Evolutionary conservation across 2,329 filamentous ascomycete species (phyloP).

Genomic region (Lasiodiplodia gonubiensis): DNA sequence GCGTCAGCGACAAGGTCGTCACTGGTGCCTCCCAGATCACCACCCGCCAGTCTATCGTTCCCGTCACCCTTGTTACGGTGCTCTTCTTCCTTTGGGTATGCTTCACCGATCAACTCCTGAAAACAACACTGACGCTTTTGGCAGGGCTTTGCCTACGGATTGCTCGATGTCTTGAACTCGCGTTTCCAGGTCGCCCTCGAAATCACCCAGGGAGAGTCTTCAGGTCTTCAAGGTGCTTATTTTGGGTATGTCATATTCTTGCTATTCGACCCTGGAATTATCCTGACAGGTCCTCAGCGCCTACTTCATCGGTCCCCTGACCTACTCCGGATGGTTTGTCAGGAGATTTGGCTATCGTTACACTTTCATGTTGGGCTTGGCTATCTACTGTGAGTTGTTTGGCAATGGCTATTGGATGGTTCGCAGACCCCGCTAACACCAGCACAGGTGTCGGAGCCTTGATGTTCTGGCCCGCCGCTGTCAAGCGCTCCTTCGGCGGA

Average conservation of each 20-base stretch:
- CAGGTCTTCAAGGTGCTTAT: conserved; percentile 68
- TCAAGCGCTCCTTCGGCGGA: conserved; percentile 73
- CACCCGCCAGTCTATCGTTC: conserved; percentile 55
- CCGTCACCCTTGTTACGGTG: conserved; percentile 54
- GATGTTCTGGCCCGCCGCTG: conserved; percentile 83
- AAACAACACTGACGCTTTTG: neutral
- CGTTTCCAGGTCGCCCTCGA: conserved; percentile 51
- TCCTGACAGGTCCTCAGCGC: conserved; percentile 43
- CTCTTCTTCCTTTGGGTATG: conserved; percentile 58
- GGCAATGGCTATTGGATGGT: neutral
- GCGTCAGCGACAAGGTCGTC: conserved; percentile 42
- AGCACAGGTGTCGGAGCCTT: conserved; percentile 66
- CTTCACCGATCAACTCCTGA: neutral
- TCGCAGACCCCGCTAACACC: neutral
- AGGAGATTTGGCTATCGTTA: conserved; percentile 78
- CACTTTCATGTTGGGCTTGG: conserved; percentile 77
- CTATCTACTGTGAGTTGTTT: conserved; percentile 59
- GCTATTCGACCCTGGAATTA: neutral
- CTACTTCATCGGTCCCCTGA: conserved; percentile 60
- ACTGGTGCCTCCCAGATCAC: conserved; percentile 49
- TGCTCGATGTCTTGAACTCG: conserved; percentile 52
- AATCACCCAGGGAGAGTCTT: conserved; percentile 60
- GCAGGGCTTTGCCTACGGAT: conserved; percentile 52
- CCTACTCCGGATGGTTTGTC: conserved; percentile 65
- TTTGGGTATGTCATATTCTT: conserved; percentile 57